phyloP scores from a whole-genome alignment of 2,329 filamentous ascomycete genomes.

The Bipolaris gigantea region DNA sequence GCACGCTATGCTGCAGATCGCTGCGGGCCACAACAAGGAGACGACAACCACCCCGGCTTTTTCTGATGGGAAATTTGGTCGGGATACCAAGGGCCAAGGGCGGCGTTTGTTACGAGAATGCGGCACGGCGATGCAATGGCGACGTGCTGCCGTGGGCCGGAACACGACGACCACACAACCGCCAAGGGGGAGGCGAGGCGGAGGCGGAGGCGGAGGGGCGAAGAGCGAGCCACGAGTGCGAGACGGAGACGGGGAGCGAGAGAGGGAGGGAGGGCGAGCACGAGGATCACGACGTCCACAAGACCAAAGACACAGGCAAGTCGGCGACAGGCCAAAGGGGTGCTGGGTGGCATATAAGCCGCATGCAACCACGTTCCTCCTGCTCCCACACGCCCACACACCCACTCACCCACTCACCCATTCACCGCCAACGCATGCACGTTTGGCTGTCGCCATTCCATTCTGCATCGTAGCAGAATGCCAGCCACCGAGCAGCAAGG shows the following conservation, averaged over 20 bases:
- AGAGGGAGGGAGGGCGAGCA: neutral
- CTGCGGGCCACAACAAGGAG: conserved; percentile 9
- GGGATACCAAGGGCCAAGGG: conserved; percentile 5
- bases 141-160: conserved; percentile 11
- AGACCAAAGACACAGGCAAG: neutral
- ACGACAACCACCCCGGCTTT: conserved; percentile 5
- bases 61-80: conserved; percentile 20
- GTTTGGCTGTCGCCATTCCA: conserved; percentile 6
- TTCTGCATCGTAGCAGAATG: conserved; percentile 12
- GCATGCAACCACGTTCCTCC: neutral
- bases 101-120: conserved; percentile 12
- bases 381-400: neutral
- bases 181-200: conserved; percentile 1
- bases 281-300: neutral
- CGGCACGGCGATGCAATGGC: conserved; percentile 8
- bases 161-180: conserved; percentile 4
- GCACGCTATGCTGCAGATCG: conserved; percentile 17
- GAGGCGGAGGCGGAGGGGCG: no score
- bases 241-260: neutral
- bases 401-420: neutral
- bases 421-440: conserved; percentile 15
- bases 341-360: conserved; percentile 1
- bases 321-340: neutral
- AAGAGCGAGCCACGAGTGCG: neutral
- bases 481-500: conserved; percentile 9